phyloP scores from a whole-genome alignment of 2,329 filamentous ascomycete species.

The Incumbomyces lentus region DNA sequence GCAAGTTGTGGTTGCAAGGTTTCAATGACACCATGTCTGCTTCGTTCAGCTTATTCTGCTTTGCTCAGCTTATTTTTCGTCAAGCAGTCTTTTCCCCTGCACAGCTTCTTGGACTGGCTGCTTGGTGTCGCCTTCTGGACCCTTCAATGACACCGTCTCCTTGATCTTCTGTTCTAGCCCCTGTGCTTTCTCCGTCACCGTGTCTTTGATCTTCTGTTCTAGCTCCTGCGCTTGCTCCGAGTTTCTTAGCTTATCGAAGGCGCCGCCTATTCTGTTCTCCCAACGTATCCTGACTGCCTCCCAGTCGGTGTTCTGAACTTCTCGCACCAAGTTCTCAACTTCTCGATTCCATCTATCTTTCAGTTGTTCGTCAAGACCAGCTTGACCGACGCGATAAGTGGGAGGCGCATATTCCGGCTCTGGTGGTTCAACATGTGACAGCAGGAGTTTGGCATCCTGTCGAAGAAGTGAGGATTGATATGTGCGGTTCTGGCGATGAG shows the following conservation, averaged over 20 bases:
- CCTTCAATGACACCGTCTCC: constrained; percentile 10
- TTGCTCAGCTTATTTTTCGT: not conserved
- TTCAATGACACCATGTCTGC: constrained; percentile 23
- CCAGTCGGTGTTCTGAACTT: constrained; percentile 59
- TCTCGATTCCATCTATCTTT: constrained; percentile 74
- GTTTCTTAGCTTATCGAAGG: constrained; percentile 6
- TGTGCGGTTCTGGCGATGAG: constrained; percentile 58
- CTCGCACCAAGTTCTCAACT: constrained; percentile 54
- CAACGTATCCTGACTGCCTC: constrained; percentile 10
- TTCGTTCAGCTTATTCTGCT: not conserved
- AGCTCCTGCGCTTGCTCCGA: constrained; percentile 9
- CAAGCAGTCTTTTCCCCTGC: constrained; percentile 1
- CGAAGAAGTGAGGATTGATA: constrained; percentile 35
- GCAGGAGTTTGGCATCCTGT: constrained; percentile 33
- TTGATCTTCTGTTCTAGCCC: constrained; percentile 12
- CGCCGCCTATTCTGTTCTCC: constrained; percentile 13
- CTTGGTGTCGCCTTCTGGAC: constrained; percentile 1
- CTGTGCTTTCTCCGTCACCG: constrained; percentile 7
- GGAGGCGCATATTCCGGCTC: constrained; percentile 21
- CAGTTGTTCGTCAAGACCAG: constrained; percentile 52
- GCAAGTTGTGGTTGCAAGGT: constrained; percentile 44
- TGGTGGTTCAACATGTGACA: constrained; percentile 28
- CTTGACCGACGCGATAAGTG: constrained; percentile 36
- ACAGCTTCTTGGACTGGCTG: constrained; percentile 6
- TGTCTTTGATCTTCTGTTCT: constrained; percentile 12